A percentile compares a stretch with the other conserved stretches of the same genome.
These are phyloP conservation scores for Calonectria pteridis DNA, from an alignment of 2,329 filamentous ascomycete genomes.

Conservation along the genomic window DNA sequence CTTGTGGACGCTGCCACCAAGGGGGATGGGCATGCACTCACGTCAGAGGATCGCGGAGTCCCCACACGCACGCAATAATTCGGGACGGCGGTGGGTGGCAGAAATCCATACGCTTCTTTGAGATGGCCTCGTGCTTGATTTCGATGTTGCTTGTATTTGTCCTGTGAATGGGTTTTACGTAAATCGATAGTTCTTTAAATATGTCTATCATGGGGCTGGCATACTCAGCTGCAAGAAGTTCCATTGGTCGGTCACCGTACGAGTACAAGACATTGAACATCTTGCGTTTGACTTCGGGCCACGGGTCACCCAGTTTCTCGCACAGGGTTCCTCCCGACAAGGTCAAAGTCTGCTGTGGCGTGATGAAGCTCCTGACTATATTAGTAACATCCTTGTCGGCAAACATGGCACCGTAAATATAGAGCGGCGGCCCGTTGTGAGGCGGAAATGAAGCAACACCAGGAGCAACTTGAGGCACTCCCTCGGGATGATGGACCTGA, in stretches of 20 bases:
- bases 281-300: conserved; percentile 24
- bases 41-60: conserved; percentile 17
- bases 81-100: conserved; percentile 21
- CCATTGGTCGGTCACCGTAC: conserved; percentile 25
- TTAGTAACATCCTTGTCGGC: conserved; percentile 26
- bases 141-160: conserved; percentile 20
- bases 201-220: background rate
- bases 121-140: conserved; percentile 29
- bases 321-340: conserved; percentile 13
- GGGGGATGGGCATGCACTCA: background rate
- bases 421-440: conserved; percentile 10
- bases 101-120: conserved; percentile 27
- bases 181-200: background rate
- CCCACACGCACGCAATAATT: conserved; percentile 27
- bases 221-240: conserved; percentile 25
- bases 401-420: conserved; percentile 26
- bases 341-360: conserved; percentile 10
- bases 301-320: conserved; percentile 22
- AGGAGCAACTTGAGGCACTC: background rate
- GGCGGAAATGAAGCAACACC: background rate
- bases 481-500: background rate
- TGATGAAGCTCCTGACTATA: conserved; percentile 9
- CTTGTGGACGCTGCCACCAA: background rate
- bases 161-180: background rate
- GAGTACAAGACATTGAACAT: conserved; percentile 30